phyloP scores from a whole-genome alignment of 331 rosid species.

The Pyracantha coccinea region DNA sequence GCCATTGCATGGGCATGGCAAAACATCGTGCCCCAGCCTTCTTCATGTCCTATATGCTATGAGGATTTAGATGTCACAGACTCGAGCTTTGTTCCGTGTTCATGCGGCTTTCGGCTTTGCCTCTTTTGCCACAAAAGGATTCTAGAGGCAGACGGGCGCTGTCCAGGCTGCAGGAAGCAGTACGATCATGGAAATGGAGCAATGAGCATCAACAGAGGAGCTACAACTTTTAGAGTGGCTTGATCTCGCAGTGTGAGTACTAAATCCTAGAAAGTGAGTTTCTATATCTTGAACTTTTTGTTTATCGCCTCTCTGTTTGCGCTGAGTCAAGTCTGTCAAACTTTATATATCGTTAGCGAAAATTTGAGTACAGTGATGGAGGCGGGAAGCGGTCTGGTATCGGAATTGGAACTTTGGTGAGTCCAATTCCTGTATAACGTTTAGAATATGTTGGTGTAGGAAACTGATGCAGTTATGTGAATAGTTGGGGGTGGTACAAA shows the following conservation, averaged over 20 bases:
- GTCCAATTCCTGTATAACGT: not conserved
- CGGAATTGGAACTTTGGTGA: slow-evolving; percentile 2
- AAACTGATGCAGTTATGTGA: slow-evolving; percentile 13
- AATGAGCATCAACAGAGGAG: slow-evolving; percentile 23
- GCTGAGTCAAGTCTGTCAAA: not conserved
- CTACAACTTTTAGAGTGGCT: slow-evolving; percentile 27
- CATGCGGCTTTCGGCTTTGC: slow-evolving; percentile 53
- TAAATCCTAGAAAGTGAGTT: slow-evolving; percentile 17
- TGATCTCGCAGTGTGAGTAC: slow-evolving; percentile 28
- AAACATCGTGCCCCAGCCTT: slow-evolving; percentile 34
- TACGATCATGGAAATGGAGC: slow-evolving; percentile 32
- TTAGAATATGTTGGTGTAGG: slow-evolving; percentile 10
- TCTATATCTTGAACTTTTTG: slow-evolving; percentile 9
- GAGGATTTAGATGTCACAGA: slow-evolving; percentile 62
- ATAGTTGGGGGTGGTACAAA: slow-evolving; percentile 6
- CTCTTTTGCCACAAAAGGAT: slow-evolving; percentile 62
- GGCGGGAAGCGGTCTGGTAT: not conserved
- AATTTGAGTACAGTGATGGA: not conserved
- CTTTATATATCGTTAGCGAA: too few species aligned
- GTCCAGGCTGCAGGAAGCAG: slow-evolving; percentile 59
- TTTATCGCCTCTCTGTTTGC: slow-evolving; percentile 12
- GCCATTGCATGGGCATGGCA: slow-evolving; percentile 38
- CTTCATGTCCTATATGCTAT: slow-evolving; percentile 54
- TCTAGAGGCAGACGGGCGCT: slow-evolving; percentile 45
- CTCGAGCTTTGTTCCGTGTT: slow-evolving; percentile 50